Percentiles rank a stretch among this genome's conserved stretches.
Evolutionary conservation across 176 grass and related monocot species (phyloP).

Genomic region (Avena sativa): DNA sequence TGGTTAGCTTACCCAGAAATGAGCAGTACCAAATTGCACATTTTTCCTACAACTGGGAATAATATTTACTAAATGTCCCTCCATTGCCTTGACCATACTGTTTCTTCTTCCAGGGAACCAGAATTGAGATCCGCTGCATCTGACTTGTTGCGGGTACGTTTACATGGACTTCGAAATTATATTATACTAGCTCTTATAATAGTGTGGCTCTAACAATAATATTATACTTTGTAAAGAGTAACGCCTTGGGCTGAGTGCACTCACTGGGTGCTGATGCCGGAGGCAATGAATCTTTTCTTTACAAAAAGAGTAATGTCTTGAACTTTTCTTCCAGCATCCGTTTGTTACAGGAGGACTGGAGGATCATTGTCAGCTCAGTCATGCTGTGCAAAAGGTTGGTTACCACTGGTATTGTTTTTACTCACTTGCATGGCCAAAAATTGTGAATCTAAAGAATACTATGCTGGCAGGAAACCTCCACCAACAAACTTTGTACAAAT

Average conservation of each 20-base stretch:
- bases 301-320: constrained; percentile 22
- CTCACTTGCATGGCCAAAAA: background rate
- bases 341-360: constrained; percentile 78
- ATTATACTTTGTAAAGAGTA: constrained; percentile 23
- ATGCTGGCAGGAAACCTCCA: constrained; percentile 44
- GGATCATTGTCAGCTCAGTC: constrained; percentile 56
- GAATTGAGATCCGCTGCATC: constrained; percentile 50
- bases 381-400: constrained; percentile 52
- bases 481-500: constrained; percentile 3
- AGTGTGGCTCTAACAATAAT: background rate
- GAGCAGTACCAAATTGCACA: background rate
- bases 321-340: constrained; percentile 70
- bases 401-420: constrained; percentile 1
- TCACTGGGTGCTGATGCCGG: background rate
- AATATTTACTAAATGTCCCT: constrained; percentile 10
- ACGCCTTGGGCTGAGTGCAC: constrained; percentile 19
- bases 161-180: constrained; percentile 3
- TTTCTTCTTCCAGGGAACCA: constrained; percentile 46
- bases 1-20: background rate
- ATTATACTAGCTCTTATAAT: background rate
- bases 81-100: constrained; percentile 12
- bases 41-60: constrained; percentile 7
- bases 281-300: background rate
- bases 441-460: constrained; percentile 29
- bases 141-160: constrained; percentile 51